Conservation (phyloP, 352 stramenopile genomes). For the Phytophthora crassamura region DNA sequence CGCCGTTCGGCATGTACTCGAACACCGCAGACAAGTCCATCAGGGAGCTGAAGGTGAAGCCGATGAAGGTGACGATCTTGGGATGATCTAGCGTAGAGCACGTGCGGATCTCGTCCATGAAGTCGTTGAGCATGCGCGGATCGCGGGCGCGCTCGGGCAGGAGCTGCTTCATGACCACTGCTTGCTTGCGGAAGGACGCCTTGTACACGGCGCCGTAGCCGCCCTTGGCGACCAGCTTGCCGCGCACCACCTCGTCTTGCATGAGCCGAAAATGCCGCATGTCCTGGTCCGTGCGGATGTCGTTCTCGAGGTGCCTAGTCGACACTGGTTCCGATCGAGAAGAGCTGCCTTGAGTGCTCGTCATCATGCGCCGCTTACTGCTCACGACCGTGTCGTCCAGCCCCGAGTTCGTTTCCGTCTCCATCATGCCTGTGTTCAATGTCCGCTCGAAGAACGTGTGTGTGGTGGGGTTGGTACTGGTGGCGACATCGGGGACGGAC, state of each 20-base stretch:
- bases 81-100: slow-evolving; percentile 47
- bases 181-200: slow-evolving; percentile 42
- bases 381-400: slow-evolving; percentile 24
- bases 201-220: slow-evolving; percentile 73
- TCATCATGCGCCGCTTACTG: slow-evolving; percentile 22
- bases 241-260: slow-evolving; percentile 51
- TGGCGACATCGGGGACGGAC: slow-evolving; percentile 9
- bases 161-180: slow-evolving; percentile 59
- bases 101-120: slow-evolving; percentile 59
- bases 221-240: slow-evolving; percentile 51
- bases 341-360: slow-evolving; percentile 21
- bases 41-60: slow-evolving; percentile 63
- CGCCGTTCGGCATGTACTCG: slow-evolving; percentile 56
- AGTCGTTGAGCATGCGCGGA: slow-evolving; percentile 48
- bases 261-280: slow-evolving; percentile 62
- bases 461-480: slow-evolving; percentile 11
- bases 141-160: slow-evolving; percentile 40
- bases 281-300: slow-evolving; percentile 74
- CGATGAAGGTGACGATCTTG: slow-evolving; percentile 60
- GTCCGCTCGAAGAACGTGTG: slow-evolving; percentile 31
- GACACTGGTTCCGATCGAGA: slow-evolving; percentile 16
- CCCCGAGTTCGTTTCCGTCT: slow-evolving; percentile 11
- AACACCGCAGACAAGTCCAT: slow-evolving; percentile 60
- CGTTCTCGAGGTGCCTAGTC: slow-evolving; percentile 47
- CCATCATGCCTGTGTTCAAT: slow-evolving; percentile 29